Percentiles rank a stretch among this genome's conserved stretches.
phyloP scores from a whole-genome alignment of 192 early-diverging fungal genomes.

The Spinellus fusiger region DNA sequence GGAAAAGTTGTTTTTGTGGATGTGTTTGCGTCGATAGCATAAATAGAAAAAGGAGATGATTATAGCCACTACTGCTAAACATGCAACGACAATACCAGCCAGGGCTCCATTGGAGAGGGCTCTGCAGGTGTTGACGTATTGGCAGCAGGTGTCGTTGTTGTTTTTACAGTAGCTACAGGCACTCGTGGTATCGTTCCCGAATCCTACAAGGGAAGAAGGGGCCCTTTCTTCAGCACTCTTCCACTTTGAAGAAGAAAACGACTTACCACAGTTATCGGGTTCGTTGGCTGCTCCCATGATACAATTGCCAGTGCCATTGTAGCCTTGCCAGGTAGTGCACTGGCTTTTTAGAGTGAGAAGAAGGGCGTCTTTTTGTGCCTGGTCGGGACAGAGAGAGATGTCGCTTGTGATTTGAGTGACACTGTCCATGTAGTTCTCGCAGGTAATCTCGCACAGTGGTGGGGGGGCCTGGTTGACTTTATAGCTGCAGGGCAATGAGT shows the following conservation, averaged over 20 bases:
- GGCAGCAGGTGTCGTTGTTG: conserved; percentile 21
- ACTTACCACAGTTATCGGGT: conserved; percentile 31
- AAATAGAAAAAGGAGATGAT: conserved; percentile 4
- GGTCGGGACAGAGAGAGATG: conserved; percentile 12
- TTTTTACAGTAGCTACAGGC: conserved; percentile 21
- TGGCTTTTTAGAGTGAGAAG: conserved; percentile 5
- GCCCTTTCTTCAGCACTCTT: background rate
- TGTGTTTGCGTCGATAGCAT: background rate
- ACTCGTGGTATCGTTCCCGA: conserved; percentile 5
- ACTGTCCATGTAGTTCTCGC: conserved; percentile 20
- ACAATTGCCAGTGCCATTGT: conserved; percentile 23
- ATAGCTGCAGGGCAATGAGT: conserved; percentile 29
- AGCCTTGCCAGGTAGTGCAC: conserved; percentile 26
- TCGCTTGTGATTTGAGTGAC: conserved; percentile 16
- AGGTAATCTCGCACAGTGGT: conserved; percentile 28
- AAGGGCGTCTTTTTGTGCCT: background rate
- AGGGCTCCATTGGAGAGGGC: conserved; percentile 23
- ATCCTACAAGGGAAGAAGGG: conserved; percentile 1
- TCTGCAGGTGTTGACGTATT: conserved; percentile 3
- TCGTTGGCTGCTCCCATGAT: conserved; percentile 30
- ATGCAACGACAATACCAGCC: conserved; percentile 22
- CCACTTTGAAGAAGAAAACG: background rate
- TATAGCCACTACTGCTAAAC: background rate
- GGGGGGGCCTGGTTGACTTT: conserved; percentile 14
- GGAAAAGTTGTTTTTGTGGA: background rate